A percentile compares a stretch with the other conserved stretches of the same genome.
Evolutionary conservation across 805 yeast genomes (phyloP).

Genomic region (Cyberlindnera saturnus): DNA sequence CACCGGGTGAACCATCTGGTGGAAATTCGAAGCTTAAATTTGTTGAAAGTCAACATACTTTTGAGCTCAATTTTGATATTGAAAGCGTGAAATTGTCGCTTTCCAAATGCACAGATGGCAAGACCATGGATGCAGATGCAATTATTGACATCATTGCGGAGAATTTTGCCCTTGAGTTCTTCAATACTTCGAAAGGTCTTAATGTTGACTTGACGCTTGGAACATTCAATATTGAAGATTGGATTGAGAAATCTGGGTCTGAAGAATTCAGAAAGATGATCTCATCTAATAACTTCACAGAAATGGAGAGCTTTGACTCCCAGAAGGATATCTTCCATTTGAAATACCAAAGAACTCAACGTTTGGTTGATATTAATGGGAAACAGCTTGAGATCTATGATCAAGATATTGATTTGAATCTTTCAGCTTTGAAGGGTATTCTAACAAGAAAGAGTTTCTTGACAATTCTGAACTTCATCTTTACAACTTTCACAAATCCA

Average conservation of each 20-base stretch:
- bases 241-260: conserved; percentile 55
- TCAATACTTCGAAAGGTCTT: conserved; percentile 54
- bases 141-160: conserved; percentile 72
- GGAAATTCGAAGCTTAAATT: background rate
- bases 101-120: conserved; percentile 59
- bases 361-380: conserved; percentile 50
- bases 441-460: conserved; percentile 73
- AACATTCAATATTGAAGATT: conserved; percentile 70
- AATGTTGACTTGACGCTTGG: conserved; percentile 57
- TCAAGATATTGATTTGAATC: conserved; percentile 62
- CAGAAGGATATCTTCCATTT: conserved; percentile 52
- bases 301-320: conserved; percentile 29
- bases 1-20: background rate
- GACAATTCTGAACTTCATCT: conserved; percentile 70
- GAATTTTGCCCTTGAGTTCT: conserved; percentile 52
- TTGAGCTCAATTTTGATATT: conserved; percentile 71
- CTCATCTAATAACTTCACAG: conserved; percentile 50
- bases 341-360: conserved; percentile 49
- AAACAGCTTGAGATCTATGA: conserved; percentile 64
- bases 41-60: conserved; percentile 43
- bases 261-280: conserved; percentile 62
- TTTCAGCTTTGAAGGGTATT: conserved; percentile 74
- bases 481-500: conserved; percentile 87
- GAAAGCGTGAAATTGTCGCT: conserved; percentile 56
- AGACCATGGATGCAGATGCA: conserved; percentile 54